phyloP scores from a whole-genome alignment of 306 rosid genomes.

The Begonia loranthoides region DNA sequence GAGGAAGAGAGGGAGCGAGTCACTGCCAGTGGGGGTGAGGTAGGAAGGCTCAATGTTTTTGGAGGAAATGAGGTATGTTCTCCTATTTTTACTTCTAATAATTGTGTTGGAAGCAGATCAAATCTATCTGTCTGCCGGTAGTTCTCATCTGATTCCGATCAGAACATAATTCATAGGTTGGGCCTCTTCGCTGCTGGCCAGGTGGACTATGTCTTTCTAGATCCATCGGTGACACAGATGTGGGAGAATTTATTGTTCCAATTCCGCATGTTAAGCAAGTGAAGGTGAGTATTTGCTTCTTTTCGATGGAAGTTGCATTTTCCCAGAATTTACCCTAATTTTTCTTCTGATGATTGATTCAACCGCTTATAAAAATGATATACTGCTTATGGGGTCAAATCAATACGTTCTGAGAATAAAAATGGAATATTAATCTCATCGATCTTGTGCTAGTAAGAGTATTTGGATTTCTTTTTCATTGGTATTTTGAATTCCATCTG shows the following conservation, averaged over 20 bases:
- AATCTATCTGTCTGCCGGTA: neutral
- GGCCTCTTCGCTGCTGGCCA: constrained; percentile 99
- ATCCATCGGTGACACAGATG: constrained; percentile 96
- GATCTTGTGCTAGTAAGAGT: constrained; percentile 4
- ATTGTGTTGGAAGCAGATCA: neutral
- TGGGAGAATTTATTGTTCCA: constrained; percentile 96
- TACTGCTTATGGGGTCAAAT: too few relatives aligned
- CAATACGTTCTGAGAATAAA: too few relatives aligned
- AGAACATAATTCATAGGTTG: constrained; percentile 40
- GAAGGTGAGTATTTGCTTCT: constrained; percentile 32
- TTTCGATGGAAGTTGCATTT: too few relatives aligned
- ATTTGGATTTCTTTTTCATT: neutral
- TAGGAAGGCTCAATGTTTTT: constrained; percentile 88
- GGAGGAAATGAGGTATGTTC: constrained; percentile 83
- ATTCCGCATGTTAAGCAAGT: constrained; percentile 99
- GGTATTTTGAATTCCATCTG: too few relatives aligned
- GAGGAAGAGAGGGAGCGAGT: constrained; percentile 93
- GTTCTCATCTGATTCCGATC: neutral
- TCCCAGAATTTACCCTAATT: too few relatives aligned
- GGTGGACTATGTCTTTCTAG: constrained; percentile 98
- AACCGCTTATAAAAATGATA: too few relatives aligned
- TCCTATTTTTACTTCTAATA: neutral
- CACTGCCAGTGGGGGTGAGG: constrained; percentile 99
- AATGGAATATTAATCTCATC: neutral
- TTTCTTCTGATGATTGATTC: too few relatives aligned